Base-by-base conservation (phyloP, 139 green algal species). In the Edaphochlamys debaryana region DNA sequence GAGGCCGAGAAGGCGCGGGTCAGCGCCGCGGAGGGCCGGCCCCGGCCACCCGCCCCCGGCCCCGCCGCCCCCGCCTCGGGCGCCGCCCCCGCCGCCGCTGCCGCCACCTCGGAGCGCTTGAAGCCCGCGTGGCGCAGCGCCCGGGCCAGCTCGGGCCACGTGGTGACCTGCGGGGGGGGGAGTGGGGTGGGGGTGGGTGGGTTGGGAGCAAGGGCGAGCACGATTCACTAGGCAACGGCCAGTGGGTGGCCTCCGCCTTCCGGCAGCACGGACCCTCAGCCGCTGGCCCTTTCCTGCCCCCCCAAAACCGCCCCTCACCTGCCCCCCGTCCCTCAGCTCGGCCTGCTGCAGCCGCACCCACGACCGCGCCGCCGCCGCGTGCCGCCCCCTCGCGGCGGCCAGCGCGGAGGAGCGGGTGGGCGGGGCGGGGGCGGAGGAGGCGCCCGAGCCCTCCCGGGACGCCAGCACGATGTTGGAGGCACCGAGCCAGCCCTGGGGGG, bases 281-380 rank as follows among this genome's bases (percentile, higher is more conserved):
- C n/a, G n/a, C 48, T 9, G 48, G 11, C 48, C 48, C 48, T 9
- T 9, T 15, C 15, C 48, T 62, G 52, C 52, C 15, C 60, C 60
- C 60, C 3, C 34, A 6, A 32, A 13, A 32, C 38, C 8, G 4
- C 37, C 2, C 19, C 37, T 34, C 37, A 72, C 67, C 67, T 73
- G 67, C 23, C 67, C 67, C 25, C 38, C 67, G 38, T 73, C 27
- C 67, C 25, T 73, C 20, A 73, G 67, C 25, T 4, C 20, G 38
- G 67, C 67, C 67, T 73, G 67, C 67, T 73, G 67, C 67, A 56
- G 32, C 8, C 67, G 67, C 38, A 73, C 67, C 67, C 38, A 70
- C 3, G 34, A 32, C 27, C 34, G 36, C 27, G 42, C 64, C 27
- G 22, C n/a, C 30, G 23, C 30, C 19, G n/a, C n/a, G 19, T 36